phyloP scores from a whole-genome alignment of 1,139 yeast species.

The Ogataea hybrid region DNA sequence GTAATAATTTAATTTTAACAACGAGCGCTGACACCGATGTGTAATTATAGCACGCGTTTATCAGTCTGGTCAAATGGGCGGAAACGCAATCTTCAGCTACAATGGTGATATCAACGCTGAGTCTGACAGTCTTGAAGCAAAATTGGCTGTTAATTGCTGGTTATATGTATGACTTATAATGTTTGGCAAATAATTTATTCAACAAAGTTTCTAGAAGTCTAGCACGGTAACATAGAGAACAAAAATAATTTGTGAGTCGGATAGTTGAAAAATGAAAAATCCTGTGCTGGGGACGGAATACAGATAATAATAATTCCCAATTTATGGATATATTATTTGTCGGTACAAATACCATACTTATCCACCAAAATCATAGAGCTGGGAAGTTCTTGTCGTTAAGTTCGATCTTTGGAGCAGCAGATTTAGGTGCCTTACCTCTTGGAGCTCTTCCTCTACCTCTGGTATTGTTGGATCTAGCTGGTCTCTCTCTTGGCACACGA shows the following conservation, averaged over 20 bases:
- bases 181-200: not conserved
- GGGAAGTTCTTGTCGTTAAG: constrained; percentile 64
- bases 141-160: not conserved
- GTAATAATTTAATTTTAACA: not conserved
- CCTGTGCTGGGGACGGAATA: not conserved
- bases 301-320: not conserved
- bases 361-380: constrained; percentile 37
- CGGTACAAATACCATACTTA: constrained; percentile 4
- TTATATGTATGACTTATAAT: not conserved
- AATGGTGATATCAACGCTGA: not conserved
- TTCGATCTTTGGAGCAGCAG: constrained; percentile 32
- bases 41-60: constrained; percentile 9
- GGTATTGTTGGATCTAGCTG: constrained; percentile 19
- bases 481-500: constrained; percentile 21
- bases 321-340: constrained; percentile 6
- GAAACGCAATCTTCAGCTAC: not conserved
- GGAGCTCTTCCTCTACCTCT: constrained; percentile 22
- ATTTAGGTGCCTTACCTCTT: constrained; percentile 22
- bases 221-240: constrained; percentile 6
- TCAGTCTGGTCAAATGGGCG: not conserved
- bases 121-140: not conserved
- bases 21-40: constrained; percentile 8
- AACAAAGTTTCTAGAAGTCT: constrained; percentile 4
- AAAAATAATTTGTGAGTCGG: not conserved
- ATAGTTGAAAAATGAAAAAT: constrained; percentile 8